Evolutionary conservation across 2,329 filamentous ascomycete species (phyloP).

Genomic region (Ambrosiella cleistominuta): DNA sequence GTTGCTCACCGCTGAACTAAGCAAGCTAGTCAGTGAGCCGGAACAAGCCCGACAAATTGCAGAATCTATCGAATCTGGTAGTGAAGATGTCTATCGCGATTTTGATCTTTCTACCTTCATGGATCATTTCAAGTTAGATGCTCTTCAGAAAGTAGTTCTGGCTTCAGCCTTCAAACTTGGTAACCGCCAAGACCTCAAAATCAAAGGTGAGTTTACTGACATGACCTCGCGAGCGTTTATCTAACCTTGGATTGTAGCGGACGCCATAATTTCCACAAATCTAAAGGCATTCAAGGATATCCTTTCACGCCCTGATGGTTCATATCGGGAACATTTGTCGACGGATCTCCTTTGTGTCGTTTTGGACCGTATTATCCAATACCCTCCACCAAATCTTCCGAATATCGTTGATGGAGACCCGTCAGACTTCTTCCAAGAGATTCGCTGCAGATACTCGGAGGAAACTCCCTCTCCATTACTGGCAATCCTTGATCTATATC

Average conservation of each 20-base stretch:
- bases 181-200: conserved; percentile 64
- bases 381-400: conserved; percentile 48
- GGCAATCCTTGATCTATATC: conserved; percentile 50
- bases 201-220: conserved; percentile 49
- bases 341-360: conserved; percentile 59
- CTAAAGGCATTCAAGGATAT: conserved; percentile 61
- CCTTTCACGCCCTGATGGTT: conserved; percentile 46
- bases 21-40: conserved; percentile 63
- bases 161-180: conserved; percentile 75
- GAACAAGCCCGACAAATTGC: conserved; percentile 82
- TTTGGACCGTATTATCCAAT: conserved; percentile 71
- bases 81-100: conserved; percentile 85
- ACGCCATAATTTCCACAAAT: conserved; percentile 73
- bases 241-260: conserved; percentile 36
- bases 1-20: conserved; percentile 66
- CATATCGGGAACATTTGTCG: conserved; percentile 47
- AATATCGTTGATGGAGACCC: conserved; percentile 65
- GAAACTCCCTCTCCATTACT: conserved; percentile 54
- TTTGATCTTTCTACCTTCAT: conserved; percentile 93
- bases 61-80: conserved; percentile 76
- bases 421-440: conserved; percentile 49
- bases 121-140: conserved; percentile 87
- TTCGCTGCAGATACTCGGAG: conserved; percentile 48
- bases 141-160: conserved; percentile 70
- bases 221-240: conserved; percentile 6